A percentile compares a stretch with the other conserved stretches of the same genome.
Evolutionary conservation across 2,329 filamentous ascomycete species (phyloP).

Genomic region (Penicillium frequentans): DNA sequence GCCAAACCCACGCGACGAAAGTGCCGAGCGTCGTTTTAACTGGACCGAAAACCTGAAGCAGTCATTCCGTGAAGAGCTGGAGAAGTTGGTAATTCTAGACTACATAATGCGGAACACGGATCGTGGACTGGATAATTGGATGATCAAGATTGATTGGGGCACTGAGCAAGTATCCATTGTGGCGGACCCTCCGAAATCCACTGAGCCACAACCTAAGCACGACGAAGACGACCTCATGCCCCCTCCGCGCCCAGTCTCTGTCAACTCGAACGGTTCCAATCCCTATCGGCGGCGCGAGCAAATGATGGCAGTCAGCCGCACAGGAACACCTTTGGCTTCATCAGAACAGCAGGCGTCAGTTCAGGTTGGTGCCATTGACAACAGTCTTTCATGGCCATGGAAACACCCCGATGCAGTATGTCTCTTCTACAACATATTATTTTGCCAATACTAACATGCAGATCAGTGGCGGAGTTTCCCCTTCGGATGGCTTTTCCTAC

Average conservation of each 20-base stretch:
- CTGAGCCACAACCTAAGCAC: slow-evolving; percentile 46
- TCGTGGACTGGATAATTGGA: slow-evolving; percentile 96
- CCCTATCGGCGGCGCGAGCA: slow-evolving; percentile 78
- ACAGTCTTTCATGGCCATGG: slow-evolving; percentile 98
- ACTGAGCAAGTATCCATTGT: slow-evolving; percentile 80
- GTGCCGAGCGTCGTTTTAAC: slow-evolving; percentile 58
- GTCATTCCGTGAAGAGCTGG: slow-evolving; percentile 89
- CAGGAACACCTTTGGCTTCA: slow-evolving; percentile 52
- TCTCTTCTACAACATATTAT: slow-evolving; percentile 6
- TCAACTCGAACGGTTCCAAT: slow-evolving; percentile 42
- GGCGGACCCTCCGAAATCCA: slow-evolving; percentile 74
- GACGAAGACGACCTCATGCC: slow-evolving; percentile 51
- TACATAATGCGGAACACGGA: slow-evolving; percentile 99
- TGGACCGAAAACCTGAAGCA: slow-evolving; percentile 91
- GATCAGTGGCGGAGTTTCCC: slow-evolving; percentile 77
- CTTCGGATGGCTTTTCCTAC: slow-evolving; percentile 97
- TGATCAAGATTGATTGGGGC: slow-evolving; percentile 93
- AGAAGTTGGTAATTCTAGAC: slow-evolving; percentile 95
- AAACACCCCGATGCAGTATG: slow-evolving; percentile 89
- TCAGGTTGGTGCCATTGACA: slow-evolving; percentile 90
- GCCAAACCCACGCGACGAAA: slow-evolving; percentile 48
- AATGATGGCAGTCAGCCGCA: slow-evolving; percentile 72
- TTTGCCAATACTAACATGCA: slow-evolving; percentile 33
- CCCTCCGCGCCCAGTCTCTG: slow-evolving; percentile 62
- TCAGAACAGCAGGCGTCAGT: slow-evolving; percentile 60